Conservation (phyloP, 345 rosid species). For the Aquilaria malaccensis region DNA sequence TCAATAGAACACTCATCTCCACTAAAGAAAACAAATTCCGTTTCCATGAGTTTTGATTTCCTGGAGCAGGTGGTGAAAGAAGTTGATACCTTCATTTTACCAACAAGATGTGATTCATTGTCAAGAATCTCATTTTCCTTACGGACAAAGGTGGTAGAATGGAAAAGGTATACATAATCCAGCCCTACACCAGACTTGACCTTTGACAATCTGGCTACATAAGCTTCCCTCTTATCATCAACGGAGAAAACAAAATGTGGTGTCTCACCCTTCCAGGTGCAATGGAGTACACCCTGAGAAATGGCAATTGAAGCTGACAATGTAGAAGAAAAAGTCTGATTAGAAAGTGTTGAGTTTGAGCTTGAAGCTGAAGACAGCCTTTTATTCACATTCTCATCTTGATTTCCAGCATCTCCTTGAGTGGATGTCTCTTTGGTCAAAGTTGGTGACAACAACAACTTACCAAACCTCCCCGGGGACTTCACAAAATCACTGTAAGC, state of each 20-base stretch:
- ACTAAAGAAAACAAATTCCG: conserved; percentile 68
- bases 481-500: conserved; percentile 24
- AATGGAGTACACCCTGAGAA: conserved; percentile 74
- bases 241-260: conserved; percentile 77
- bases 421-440: conserved; percentile 16
- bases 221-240: conserved; percentile 60
- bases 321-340: conserved; percentile 40
- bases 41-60: conserved; percentile 48
- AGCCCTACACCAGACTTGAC: conserved; percentile 26
- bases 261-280: conserved; percentile 55
- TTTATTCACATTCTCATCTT: conserved; percentile 20
- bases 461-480: conserved; percentile 31
- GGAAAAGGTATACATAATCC: conserved; percentile 52
- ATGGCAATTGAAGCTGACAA: conserved; percentile 21
- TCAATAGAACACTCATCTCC: conserved; percentile 28
- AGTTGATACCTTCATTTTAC: conserved; percentile 62
- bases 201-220: conserved; percentile 47
- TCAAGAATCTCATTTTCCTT: conserved; percentile 29
- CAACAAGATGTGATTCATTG: conserved; percentile 45
- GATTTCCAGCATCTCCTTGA: conserved; percentile 16
- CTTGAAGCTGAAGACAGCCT: conserved; percentile 42
- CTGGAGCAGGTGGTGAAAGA: conserved; percentile 37
- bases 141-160: conserved; percentile 32
- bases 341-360: conserved; percentile 43
- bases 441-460: conserved; percentile 24